These are phyloP conservation scores for Fonsecaea pugnacius DNA, from an alignment of 2,329 filamentous ascomycete species.

Conservation along the genomic window DNA sequence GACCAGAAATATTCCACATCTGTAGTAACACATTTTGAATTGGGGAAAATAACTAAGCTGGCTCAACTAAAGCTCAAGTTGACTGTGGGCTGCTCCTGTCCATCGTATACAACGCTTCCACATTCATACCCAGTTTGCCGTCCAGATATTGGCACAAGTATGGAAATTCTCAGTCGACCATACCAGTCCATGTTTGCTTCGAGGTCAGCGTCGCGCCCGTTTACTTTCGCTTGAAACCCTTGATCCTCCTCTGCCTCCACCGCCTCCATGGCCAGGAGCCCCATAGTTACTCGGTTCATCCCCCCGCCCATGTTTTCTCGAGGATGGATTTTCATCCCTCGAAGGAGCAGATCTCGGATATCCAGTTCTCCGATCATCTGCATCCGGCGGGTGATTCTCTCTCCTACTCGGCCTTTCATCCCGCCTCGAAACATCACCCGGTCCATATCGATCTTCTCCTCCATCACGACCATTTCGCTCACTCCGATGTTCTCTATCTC, in stretches of 20 bases:
- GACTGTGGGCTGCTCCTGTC: background rate
- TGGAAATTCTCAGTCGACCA: background rate
- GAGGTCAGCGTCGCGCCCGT: slow-evolving; percentile 47
- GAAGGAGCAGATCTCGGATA: slow-evolving; percentile 29
- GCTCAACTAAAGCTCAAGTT: background rate
- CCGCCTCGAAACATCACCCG: slow-evolving; percentile 17
- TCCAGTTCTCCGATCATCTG: slow-evolving; percentile 30
- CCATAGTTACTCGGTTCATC: slow-evolving; percentile 38
- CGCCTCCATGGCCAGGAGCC: slow-evolving; percentile 40
- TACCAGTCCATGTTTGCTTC: slow-evolving; percentile 20
- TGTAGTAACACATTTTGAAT: slow-evolving; percentile 19
- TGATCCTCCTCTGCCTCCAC: slow-evolving; percentile 43
- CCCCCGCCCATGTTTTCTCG: slow-evolving; percentile 43
- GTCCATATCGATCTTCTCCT: slow-evolving; percentile 32
- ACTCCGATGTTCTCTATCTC: slow-evolving; percentile 28
- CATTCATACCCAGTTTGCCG: background rate
- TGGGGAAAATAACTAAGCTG: slow-evolving; percentile 7
- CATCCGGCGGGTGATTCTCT: slow-evolving; percentile 26
- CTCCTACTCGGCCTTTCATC: slow-evolving; percentile 28
- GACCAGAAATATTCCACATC: background rate
- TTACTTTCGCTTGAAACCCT: slow-evolving; percentile 49
- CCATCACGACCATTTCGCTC: slow-evolving; percentile 29
- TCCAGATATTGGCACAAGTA: background rate
- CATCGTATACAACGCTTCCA: slow-evolving; percentile 16
- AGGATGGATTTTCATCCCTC: slow-evolving; percentile 45